Conservation (phyloP, 257 asterid genomes). For the Solanum clarkiae region DNA sequence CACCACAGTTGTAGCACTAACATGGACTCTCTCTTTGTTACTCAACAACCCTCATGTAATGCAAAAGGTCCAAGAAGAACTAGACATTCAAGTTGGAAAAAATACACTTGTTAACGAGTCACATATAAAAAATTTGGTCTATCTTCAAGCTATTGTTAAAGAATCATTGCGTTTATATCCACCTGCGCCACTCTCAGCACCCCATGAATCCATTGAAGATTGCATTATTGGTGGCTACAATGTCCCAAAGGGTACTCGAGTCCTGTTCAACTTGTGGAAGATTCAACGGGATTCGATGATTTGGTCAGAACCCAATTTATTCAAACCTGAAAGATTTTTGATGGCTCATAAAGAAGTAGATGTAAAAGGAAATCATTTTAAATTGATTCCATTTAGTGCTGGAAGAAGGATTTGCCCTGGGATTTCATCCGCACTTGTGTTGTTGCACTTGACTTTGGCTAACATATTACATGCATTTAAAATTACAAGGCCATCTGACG, state of each 20-base stretch:
- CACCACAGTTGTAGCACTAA: conserved; percentile 10
- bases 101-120: conserved; percentile 15
- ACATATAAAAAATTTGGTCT: conserved; percentile 18
- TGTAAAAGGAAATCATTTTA: conserved; percentile 21
- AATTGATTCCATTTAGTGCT: conserved; percentile 29
- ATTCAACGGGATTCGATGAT: conserved; percentile 26
- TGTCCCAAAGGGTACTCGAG: conserved; percentile 22
- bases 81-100: conserved; percentile 23
- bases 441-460: conserved; percentile 15
- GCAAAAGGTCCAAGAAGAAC: conserved; percentile 20
- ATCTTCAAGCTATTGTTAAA: conserved; percentile 33
- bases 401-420: conserved; percentile 41
- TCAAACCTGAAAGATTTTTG: conserved; percentile 36
- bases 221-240: conserved; percentile 31
- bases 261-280: conserved; percentile 26
- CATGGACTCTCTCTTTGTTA: conserved; percentile 26
- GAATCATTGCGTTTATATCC: conserved; percentile 36
- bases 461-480: conserved; percentile 29
- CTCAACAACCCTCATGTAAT: conserved; percentile 23
- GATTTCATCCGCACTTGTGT: conserved; percentile 1
- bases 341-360: conserved; percentile 16
- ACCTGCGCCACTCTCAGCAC: conserved; percentile 5
- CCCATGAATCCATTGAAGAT: conserved; percentile 12
- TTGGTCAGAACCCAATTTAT: conserved; percentile 28
- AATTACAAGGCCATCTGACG: neutral